Evolutionary conservation across 768 basidiomycete species (phyloP).

Genomic region (Boletus vermiculosoides): DNA sequence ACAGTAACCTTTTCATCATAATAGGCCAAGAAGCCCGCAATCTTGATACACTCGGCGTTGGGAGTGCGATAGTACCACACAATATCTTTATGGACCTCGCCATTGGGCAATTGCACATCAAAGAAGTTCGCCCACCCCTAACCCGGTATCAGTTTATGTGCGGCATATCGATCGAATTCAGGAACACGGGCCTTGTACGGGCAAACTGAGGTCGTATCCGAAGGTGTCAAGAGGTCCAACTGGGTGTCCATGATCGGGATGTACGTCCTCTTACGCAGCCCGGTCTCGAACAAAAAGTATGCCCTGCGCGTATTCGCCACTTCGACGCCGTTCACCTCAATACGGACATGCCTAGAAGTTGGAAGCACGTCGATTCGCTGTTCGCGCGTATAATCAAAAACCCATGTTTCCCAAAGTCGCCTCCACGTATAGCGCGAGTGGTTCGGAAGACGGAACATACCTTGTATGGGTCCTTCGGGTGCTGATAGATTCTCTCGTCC

Average conservation of each 20-base stretch:
- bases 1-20: constrained; percentile 70
- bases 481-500: constrained; percentile 58
- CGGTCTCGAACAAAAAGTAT: constrained; percentile 56
- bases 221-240: constrained; percentile 48
- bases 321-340: constrained; percentile 62
- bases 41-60: constrained; percentile 46
- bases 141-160: constrained; percentile 1
- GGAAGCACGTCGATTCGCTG: constrained; percentile 58
- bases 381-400: constrained; percentile 18
- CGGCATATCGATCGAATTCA: neutral
- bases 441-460: constrained; percentile 31
- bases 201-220: constrained; percentile 48
- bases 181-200: constrained; percentile 57
- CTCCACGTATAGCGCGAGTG: neutral
- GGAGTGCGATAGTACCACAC: constrained; percentile 67
- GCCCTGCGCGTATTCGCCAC: constrained; percentile 57
- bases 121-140: constrained; percentile 64
- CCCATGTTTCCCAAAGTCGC: too few relatives aligned
- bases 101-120: constrained; percentile 45
- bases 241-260: constrained; percentile 57
- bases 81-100: constrained; percentile 45
- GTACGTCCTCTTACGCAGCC: constrained; percentile 55
- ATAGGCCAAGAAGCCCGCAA: constrained; percentile 55
- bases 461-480: constrained; percentile 72
- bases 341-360: constrained; percentile 58